Percentiles rank a stretch among this genome's conserved stretches.
phyloP scores from a whole-genome alignment of 352 stramenopile genomes.

The Globisporangium barbulae region DNA sequence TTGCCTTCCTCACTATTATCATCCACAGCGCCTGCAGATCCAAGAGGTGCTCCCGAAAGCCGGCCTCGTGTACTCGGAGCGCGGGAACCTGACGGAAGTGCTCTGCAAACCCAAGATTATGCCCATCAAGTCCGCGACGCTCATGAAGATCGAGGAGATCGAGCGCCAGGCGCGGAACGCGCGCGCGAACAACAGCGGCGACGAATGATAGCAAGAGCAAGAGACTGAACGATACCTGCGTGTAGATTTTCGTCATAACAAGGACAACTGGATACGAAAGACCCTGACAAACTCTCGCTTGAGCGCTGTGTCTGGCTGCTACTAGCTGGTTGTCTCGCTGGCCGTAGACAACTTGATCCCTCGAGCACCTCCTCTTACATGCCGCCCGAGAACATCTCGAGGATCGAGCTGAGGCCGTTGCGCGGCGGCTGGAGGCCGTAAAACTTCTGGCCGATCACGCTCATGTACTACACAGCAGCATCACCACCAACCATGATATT shows the following conservation, averaged over 20 bases:
- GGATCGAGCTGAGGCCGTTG: conserved; percentile 71
- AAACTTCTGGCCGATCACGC: conserved; percentile 82
- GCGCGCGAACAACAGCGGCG: conserved; percentile 9
- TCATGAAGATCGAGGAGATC: conserved; percentile 85
- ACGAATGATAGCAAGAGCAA: neutral
- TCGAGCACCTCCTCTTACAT: conserved; percentile 34
- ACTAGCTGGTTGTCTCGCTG: neutral
- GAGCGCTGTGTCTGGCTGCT: neutral
- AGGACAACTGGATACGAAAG: neutral
- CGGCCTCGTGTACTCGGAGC: conserved; percentile 88
- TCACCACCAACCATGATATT: conserved; percentile 8
- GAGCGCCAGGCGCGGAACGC: conserved; percentile 61
- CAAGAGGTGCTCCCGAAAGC: conserved; percentile 84
- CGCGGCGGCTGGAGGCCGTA: conserved; percentile 80
- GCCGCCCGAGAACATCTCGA: conserved; percentile 83
- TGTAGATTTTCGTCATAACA: neutral
- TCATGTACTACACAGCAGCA: conserved; percentile 62
- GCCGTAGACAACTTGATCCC: neutral
- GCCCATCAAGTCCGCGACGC: conserved; percentile 84
- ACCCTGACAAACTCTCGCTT: neutral
- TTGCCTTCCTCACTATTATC: neutral
- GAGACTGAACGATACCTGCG: neutral
- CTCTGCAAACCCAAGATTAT: conserved; percentile 90
- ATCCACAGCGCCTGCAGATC: conserved; percentile 60
- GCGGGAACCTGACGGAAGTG: conserved; percentile 79